Evolutionary conservation across 495 filamentous ascomycete species (phyloP), one percentile per base, ranked within the genome.

Genomic region (Xylaria bambusicola): DNA sequence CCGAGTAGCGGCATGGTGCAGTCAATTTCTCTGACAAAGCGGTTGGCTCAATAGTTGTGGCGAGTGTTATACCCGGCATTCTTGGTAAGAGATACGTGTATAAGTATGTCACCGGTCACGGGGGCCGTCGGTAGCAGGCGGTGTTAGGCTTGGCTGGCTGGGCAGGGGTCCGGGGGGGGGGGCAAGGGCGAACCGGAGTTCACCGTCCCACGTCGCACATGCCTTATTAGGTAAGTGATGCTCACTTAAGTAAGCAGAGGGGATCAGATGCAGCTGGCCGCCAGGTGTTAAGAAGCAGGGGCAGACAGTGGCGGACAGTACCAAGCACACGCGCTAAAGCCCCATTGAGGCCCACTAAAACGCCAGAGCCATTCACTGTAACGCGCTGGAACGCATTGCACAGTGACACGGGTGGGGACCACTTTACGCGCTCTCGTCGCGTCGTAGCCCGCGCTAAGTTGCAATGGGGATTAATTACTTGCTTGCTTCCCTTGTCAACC

Each of bases 391-490:
- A 40, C 49, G 50, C 50, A 33, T 29, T 42, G 38, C 21, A 54
- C 41, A 17, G 4, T n/a, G 24, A 24, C 31, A 24, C 17, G 13
- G 18, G 53, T 36, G 47, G 51, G 62, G 33, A 55, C 35, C 56
- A 68, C 62, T 66, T 66, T 64, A 70, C 67, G 67, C 67, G 66
- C 58, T 53, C 36, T 57, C 36, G 31, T 62, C 61, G 65, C 62
- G 62, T 70, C 49, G 10, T 63, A 41, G 24, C 55, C 58, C 62
- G 61, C 68, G 62, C 73, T 56, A 66, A 58, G 52, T 65, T 59
- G 60, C 63, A 68, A 33, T 33, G 29, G 5, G 10, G 5, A 33
- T 33, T 33, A 33, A 10, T 5, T 33, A 33, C 5, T 33, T 33
- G 29, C 29, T 33, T 33, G 29, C 29, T 33, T 33, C 29, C 29